Evolutionary conservation across 371 early-diverging fungal genomes (phyloP).

Genomic region (Entomophthora muscae): DNA sequence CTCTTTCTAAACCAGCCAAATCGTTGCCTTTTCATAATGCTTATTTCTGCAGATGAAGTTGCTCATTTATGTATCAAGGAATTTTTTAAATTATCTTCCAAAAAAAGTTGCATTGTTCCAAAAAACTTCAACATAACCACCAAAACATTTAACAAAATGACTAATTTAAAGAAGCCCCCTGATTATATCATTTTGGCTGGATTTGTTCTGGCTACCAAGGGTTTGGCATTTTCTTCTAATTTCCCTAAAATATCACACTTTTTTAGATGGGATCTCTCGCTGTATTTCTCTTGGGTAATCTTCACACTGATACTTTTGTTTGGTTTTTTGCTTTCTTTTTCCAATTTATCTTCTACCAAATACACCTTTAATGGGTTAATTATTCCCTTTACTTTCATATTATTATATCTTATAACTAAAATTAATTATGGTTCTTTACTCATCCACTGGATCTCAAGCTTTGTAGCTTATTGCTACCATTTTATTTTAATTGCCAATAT

Average conservation of each 20-base stretch:
- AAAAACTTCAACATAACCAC: neutral
- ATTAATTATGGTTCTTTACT: too few species aligned
- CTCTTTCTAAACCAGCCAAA: too few species aligned
- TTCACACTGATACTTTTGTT: too few species aligned
- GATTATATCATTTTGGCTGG: neutral
- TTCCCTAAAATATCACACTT: neutral
- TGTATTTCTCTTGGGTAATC: neutral
- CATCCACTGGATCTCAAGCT: neutral
- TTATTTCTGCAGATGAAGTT: neutral
- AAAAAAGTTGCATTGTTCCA: neutral
- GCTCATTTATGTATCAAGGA: neutral
- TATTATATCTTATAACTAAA: too few species aligned
- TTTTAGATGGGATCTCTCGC: neutral
- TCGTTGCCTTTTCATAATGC: too few species aligned
- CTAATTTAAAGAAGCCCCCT: neutral
- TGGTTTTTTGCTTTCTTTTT: too few species aligned
- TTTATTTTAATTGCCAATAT: neutral
- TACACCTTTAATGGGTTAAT: too few species aligned
- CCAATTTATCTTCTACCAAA: too few species aligned
- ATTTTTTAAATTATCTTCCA: neutral
- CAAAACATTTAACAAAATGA: neutral
- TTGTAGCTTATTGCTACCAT: neutral
- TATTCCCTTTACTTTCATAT: too few species aligned
- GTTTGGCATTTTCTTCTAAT: neutral
- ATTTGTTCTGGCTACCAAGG: neutral